Conservation (phyloP, 2,329 filamentous ascomycete species). For the Pleurostoma richardsiae region DNA sequence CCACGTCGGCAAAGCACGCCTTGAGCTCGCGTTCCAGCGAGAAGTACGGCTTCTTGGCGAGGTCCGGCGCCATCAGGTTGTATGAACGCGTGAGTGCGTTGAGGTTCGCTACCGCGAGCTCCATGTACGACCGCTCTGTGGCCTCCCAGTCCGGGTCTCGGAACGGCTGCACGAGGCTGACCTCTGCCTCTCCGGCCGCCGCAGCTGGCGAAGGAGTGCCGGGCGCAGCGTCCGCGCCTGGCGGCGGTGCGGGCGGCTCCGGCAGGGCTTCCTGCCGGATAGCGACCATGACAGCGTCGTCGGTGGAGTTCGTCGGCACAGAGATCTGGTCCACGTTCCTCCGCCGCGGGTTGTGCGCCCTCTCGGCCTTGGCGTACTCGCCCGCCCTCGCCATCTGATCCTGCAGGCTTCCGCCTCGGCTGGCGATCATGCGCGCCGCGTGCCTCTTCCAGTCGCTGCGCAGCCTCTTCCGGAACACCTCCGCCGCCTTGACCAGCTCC, state of each 20-base stretch:
- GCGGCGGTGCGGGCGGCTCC: constrained; percentile 6
- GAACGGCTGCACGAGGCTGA: constrained; percentile 55
- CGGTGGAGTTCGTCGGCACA: constrained; percentile 39
- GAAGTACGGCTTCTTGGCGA: constrained; percentile 92
- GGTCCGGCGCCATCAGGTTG: constrained; percentile 88
- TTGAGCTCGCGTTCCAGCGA: constrained; percentile 75
- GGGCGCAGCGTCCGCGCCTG: constrained; percentile 2
- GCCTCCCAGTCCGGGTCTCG: constrained; percentile 73
- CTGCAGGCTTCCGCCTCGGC: constrained; percentile 68
- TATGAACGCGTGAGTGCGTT: constrained; percentile 81
- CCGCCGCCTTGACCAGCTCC: constrained; percentile 67
- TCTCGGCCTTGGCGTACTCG: constrained; percentile 72
- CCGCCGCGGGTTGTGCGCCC: constrained; percentile 52
- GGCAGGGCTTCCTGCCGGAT: constrained; percentile 28
- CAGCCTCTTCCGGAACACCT: constrained; percentile 67
- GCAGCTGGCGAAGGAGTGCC: background rate
- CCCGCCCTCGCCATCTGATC: constrained; percentile 68
- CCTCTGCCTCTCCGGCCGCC: constrained; percentile 9
- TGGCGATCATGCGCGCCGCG: constrained; percentile 72
- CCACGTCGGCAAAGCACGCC: constrained; percentile 80
- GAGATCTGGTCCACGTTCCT: constrained; percentile 39
- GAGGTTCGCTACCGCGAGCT: constrained; percentile 69
- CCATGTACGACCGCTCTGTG: constrained; percentile 69
- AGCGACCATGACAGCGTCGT: constrained; percentile 43
- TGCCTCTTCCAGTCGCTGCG: constrained; percentile 81